Base-by-base conservation (phyloP, 176 grass and related monocot species). In the Pharus latifolius region DNA sequence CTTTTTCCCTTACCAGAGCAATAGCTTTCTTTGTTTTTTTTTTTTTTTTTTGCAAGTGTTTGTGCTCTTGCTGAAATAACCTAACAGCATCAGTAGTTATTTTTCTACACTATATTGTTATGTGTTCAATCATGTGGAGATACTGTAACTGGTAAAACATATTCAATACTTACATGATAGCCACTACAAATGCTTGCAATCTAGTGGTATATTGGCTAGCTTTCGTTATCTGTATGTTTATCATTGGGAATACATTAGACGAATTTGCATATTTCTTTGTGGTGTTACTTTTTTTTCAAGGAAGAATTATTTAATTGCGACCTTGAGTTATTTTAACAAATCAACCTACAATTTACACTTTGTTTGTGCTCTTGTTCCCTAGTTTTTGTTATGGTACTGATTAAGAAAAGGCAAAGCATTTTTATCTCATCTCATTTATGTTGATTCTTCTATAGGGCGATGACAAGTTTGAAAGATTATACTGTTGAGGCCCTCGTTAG, bases 391-490 rank as follows among this genome's bases (percentile, higher is more conserved):
- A n/a, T n/a, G n/a, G n/a, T n/a, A n/a, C n/a, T n/a, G n/a, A n/a
- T n/a, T n/a, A n/a, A 37, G 30, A 19, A 11, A 40, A 25, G 62
- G 42, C 7, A 51, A 19, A 60, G 45, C 26, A 70, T 32, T 34
- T 60, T 20, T 48, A 24, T 19, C 63, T 40, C 5, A 19, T 69
- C 46, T 62, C 19, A 50, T 80, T 55, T 70, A 87, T 77, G 58
- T 45, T 81, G 48, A n/a, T n/a, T n/a, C n/a, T n/a, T n/a, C n/a
- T n/a, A n/a, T n/a, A n/a, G n/a, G n/a, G n/a, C n/a, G n/a, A 64
- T 80, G 60, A 72, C 54, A 32, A 75, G 56, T 22, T 81, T 87
- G 65, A 81, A 66, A 77, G 78, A 81, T 58, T 87, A 81, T 53
- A 48, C 72, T 20, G 56, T 87, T 65, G 38, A 76, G 56, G 78